Conservation (phyloP, 768 basidiomycete species). For the Termitomyces heimii region DNA sequence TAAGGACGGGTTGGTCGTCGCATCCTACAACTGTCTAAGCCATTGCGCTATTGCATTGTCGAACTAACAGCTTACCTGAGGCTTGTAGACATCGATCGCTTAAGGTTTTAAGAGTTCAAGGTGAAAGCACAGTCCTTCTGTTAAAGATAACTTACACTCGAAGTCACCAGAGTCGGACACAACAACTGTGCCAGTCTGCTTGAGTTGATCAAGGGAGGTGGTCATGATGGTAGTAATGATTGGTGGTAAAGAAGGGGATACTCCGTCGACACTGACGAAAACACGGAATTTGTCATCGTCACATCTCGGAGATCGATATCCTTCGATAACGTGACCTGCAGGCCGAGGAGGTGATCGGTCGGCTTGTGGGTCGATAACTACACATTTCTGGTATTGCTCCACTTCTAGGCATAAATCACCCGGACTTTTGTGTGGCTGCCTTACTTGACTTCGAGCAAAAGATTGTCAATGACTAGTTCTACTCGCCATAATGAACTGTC, state of each 20-base stretch:
- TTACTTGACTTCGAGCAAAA: no score
- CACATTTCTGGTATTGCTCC: no score
- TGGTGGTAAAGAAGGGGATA: conserved; percentile 3
- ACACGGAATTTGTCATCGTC: conserved; percentile 8
- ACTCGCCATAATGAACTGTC: no score
- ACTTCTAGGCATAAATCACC: no score
- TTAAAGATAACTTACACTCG: conserved; percentile 47
- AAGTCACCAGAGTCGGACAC: conserved; percentile 98
- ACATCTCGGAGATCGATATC: conserved; percentile 11
- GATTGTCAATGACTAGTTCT: no score
- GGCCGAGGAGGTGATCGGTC: neutral
- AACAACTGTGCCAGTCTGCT: conserved; percentile 91
- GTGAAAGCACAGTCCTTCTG: conserved; percentile 9
- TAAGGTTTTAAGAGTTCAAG: conserved; percentile 8
- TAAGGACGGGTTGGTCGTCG: conserved; percentile 95
- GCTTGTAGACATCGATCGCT: conserved; percentile 97
- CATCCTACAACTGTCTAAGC: conserved; percentile 54
- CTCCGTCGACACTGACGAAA: conserved; percentile 1
- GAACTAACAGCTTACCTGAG: conserved; percentile 47
- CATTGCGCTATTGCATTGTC: neutral
- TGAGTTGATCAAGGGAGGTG: conserved; percentile 78
- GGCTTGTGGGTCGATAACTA: neutral
- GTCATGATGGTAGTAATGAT: conserved; percentile 61
- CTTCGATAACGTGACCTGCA: conserved; percentile 9
- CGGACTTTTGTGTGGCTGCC: no score